These are phyloP conservation scores for Musa troglodytarum DNA, from an alignment of 176 grass and related monocot genomes.

Conservation along the genomic window DNA sequence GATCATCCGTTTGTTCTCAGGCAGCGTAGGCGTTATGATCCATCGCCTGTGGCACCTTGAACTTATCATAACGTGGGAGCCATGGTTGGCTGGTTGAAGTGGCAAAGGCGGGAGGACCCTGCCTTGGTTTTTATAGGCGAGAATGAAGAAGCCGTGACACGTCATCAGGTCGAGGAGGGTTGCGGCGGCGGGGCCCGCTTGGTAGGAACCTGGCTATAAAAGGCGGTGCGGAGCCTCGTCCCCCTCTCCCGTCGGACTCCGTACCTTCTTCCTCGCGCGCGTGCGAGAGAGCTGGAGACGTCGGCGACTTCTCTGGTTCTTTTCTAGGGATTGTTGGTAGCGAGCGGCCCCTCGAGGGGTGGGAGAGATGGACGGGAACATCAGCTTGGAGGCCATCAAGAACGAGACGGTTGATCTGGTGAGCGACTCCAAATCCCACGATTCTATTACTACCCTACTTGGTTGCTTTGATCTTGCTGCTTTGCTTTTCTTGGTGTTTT, in stretches of 20 bases:
- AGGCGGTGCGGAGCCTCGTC: background rate
- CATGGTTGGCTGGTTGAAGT: too few species aligned
- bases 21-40: too few species aligned
- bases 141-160: too few species aligned
- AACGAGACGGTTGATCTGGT: slow-evolving; percentile 82
- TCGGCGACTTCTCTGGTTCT: background rate
- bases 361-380: slow-evolving; percentile 7
- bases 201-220: background rate
- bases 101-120: too few species aligned
- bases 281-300: too few species aligned
- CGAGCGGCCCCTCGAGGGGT: background rate
- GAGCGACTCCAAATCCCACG: background rate
- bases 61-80: too few species aligned
- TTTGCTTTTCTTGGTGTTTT: background rate
- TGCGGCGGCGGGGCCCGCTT: too few species aligned
- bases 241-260: background rate
- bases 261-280: background rate
- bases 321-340: background rate
- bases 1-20: too few species aligned
- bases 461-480: background rate
- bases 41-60: too few species aligned
- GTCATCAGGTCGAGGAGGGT: too few species aligned
- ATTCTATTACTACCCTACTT: background rate
- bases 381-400: slow-evolving; percentile 57
- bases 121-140: too few species aligned